Base-by-base conservation (phyloP, 2,329 filamentous ascomycete species). In the Sarocladium strictum region DNA sequence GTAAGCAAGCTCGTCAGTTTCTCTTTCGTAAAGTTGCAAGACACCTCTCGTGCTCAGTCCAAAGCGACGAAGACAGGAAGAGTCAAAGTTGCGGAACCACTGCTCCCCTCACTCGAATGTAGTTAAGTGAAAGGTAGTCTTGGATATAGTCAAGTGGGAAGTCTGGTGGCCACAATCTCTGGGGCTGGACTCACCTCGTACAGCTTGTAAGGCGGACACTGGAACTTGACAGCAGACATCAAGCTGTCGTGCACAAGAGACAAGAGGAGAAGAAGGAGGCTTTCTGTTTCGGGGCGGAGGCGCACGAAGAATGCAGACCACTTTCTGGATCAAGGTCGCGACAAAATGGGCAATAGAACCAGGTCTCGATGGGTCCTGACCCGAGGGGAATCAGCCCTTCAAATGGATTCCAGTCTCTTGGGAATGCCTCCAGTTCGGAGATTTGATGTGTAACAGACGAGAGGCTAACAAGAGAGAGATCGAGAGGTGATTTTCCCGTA, bases 201-300 rank as follows among this genome's bases (percentile, higher is more conserved):
- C 68, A 79, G 73, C 72, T 80, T 81, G 69, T 81, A 81, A 60
- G 76, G 67, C 64, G 76, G 71, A 65, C 75, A 77, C 63, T 77
- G 75, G 66, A 79, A 78, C 72, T 80, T 81, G 66, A 71, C 69
- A 67, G 74, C 66, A 76, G 79, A 83, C 80, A 83, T 83, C 68
- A 53, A 38, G 50, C 33, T 53, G n/a, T 53, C 33, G 50, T 38
- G 23, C 9, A 15, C 3, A 14, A 12, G 70, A 70, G 63, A 64
- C 63, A 58, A 62, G 66, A 60, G 64, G 63, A 62, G 65, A 57
- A 61, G 58, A 59, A 62, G 62, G 64, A 61, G 62, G 63, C 65
- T 66, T 69, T 65, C 69, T 68, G 65, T 61, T 60, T 57, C 59
- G 61, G 62, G 60, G 60, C 57, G 54, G 56, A 59, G 64, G 58